Percentiles rank a stretch among this genome's conserved stretches.
Conservation (phyloP, 306 rosid species). For the Prunus mira region DNA sequence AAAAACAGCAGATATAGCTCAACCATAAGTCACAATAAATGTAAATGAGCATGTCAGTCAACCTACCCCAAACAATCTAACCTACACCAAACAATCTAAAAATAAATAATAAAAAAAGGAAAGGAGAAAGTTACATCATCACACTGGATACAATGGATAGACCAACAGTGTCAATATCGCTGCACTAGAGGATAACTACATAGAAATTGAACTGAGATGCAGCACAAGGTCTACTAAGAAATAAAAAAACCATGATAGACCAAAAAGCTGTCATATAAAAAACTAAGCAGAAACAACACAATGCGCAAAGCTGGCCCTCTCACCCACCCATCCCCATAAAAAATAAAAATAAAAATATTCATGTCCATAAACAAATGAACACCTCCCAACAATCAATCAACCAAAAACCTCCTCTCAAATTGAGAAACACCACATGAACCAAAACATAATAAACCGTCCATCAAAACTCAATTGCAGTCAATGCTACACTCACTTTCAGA, state of each 20-base stretch:
- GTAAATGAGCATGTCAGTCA: not conserved
- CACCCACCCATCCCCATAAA: not conserved
- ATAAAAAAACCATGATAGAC: not conserved
- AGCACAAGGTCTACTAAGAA: not conserved
- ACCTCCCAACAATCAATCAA: too few relatives aligned
- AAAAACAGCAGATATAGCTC: not conserved
- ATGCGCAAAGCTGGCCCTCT: not conserved
- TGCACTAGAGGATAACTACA: not conserved
- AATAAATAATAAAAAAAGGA: not conserved
- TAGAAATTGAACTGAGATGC: not conserved
- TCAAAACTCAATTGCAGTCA: not conserved
- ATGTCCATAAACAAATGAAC: not conserved
- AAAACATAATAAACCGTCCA: not conserved
- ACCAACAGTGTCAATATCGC: not conserved
- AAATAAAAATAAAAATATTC: not conserved
- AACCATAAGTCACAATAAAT: not conserved
- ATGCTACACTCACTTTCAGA: not conserved
- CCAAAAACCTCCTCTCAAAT: not conserved
- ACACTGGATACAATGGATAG: not conserved
- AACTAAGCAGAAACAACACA: not conserved
- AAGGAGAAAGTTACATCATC: not conserved
- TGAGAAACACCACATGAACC: not conserved
- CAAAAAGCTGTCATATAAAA: not conserved
- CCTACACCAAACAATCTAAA: not conserved
- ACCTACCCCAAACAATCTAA: not conserved